These are phyloP conservation scores for Kwoniella botswanensis DNA, from an alignment of 768 basidiomycete species.

Conservation along the genomic window DNA sequence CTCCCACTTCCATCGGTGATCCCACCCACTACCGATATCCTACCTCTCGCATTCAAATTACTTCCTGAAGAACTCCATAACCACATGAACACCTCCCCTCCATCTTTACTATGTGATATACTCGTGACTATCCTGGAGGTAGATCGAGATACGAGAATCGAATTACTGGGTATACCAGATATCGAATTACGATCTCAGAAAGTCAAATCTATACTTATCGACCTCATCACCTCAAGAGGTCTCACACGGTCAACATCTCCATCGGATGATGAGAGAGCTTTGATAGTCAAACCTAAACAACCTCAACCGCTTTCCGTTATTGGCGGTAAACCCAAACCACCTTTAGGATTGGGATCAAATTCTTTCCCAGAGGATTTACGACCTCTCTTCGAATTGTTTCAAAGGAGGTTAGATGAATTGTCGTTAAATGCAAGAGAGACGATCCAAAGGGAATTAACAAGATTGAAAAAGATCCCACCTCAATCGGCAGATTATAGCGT, in stretches of 20 bases:
- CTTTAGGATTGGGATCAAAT: not conserved
- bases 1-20: constrained; percentile 62
- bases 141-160: constrained; percentile 44
- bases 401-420: constrained; percentile 27
- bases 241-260: constrained; percentile 16
- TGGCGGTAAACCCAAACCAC: not conserved
- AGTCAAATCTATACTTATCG: constrained; percentile 37
- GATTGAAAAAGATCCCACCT: constrained; percentile 83
- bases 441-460: constrained; percentile 78
- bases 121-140: constrained; percentile 43
- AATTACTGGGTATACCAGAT: constrained; percentile 44
- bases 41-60: constrained; percentile 27
- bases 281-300: constrained; percentile 17
- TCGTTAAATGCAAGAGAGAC: constrained; percentile 58
- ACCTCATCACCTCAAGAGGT: constrained; percentile 14
- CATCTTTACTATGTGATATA: constrained; percentile 47
- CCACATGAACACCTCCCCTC: constrained; percentile 30
- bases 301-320: not conserved
- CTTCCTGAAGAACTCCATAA: constrained; percentile 37
- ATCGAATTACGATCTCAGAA: constrained; percentile 31
- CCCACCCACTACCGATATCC: constrained; percentile 29
- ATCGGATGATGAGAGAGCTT: not conserved
- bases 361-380: constrained; percentile 55
- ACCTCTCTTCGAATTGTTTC: constrained; percentile 39
- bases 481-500: constrained; percentile 91